Percentiles rank a stretch among this genome's conserved stretches.
phyloP scores from a whole-genome alignment of 441 rosid species.

The Pelargonium myrrhifolium region DNA sequence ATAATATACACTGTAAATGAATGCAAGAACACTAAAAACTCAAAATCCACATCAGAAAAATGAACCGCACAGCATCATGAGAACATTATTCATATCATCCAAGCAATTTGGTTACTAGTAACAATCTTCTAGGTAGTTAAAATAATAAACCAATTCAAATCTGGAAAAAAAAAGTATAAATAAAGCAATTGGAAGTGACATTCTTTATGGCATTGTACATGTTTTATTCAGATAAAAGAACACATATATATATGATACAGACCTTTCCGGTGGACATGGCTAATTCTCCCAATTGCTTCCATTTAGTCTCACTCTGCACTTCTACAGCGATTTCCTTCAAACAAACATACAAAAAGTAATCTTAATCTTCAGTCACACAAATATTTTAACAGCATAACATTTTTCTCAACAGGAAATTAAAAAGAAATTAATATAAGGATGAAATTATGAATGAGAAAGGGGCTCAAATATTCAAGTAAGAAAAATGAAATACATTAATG shows the following conservation, averaged over 20 bases:
- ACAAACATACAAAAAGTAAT: background rate
- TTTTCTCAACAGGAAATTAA: background rate
- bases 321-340: slow-evolving; percentile 75
- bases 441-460: background rate
- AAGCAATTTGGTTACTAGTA: background rate
- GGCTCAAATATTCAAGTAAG: background rate
- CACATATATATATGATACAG: background rate
- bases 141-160: background rate
- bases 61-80: background rate
- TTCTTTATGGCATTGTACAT: too few relatives aligned
- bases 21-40: background rate
- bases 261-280: slow-evolving; percentile 98
- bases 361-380: background rate
- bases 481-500: background rate
- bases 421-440: background rate
- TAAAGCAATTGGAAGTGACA: too few relatives aligned
- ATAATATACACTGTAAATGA: background rate
- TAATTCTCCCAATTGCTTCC: slow-evolving; percentile 96
- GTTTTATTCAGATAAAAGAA: too few relatives aligned
- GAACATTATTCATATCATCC: background rate
- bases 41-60: slow-evolving; percentile 3
- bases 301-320: slow-evolving; percentile 81
- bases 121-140: background rate
- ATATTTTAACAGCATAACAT: too few relatives aligned
- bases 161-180: too few relatives aligned